phyloP scores from a whole-genome alignment of 225 moss, liverwort and hornwort species.

The Physcomitrium patens region DNA sequence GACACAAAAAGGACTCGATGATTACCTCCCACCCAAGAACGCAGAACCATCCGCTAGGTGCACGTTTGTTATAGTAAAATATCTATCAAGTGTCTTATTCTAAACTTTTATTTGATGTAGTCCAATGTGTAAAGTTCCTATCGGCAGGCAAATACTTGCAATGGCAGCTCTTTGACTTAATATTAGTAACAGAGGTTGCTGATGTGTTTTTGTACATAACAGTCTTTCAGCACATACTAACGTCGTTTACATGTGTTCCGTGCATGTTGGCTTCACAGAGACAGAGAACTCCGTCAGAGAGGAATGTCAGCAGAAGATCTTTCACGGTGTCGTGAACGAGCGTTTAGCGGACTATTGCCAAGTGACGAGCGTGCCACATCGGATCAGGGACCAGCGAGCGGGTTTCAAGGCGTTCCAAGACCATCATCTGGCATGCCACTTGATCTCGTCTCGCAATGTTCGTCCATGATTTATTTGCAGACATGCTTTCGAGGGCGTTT shows the following conservation, averaged over 20 bases:
- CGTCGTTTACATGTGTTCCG: background rate
- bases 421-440: constrained; percentile 47
- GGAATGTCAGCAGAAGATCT: constrained; percentile 42
- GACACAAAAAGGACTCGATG: constrained; percentile 39
- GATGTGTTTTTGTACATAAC: background rate
- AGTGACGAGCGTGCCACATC: constrained; percentile 28
- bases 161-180: background rate
- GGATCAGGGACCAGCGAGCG: constrained; percentile 56
- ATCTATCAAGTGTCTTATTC: background rate
- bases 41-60: background rate
- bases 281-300: constrained; percentile 61
- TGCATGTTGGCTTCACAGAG: constrained; percentile 32
- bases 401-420: constrained; percentile 44
- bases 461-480: background rate
- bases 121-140: background rate
- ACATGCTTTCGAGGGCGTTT: background rate
- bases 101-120: background rate
- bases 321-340: constrained; percentile 41
- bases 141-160: background rate
- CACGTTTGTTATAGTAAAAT: background rate
- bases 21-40: constrained; percentile 10
- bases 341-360: constrained; percentile 32
- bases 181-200: background rate
- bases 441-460: background rate
- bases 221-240: background rate